Evolutionary conservation across 129 eudicot species (phyloP), one percentile per base, ranked within the genome.

Genomic region (Solidago caesia): DNA sequence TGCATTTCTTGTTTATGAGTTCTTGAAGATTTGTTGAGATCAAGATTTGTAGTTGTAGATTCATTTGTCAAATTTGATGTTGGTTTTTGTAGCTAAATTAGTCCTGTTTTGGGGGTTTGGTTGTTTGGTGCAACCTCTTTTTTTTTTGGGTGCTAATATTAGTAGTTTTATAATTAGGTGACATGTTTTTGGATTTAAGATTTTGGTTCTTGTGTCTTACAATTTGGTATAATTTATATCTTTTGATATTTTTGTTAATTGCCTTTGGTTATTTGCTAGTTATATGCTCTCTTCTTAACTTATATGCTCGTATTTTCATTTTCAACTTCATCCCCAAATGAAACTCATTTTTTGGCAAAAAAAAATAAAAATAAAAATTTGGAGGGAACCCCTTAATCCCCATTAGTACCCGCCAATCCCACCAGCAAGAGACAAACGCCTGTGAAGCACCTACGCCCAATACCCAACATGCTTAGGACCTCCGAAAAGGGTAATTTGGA

Each of bases 181-280:
- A 56, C 83, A 72, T 74, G 73, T 79, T 65, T 21, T 79, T 65
- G 53, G 55, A 72, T 64, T 44, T 48, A 77, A 69, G 45, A 64
- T n/a, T 63, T 71, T 43, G 13, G 39, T 57, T 79, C 44, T n/a
- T 64, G 53, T 79, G 70, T 79, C 83, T 65, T 41, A 57, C 83
- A 72, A 11, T 72, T 72, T 66, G 74, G 15, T 21, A 21, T 21
- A 21, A 21, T 21, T 21, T 21, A 21, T 21, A 21, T 21, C 21
- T 21, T 21, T 21, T 21, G 21, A 21, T 21, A 21, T 21, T 21
- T 21, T 21, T 21, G 21, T 21, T 21, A 21, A 21, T 21, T 21
- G 0, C 21, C 21, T 21, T 21, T 21, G 21, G 21, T 21, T 21
- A 0, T 21, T 21, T 21, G 21, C 21, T 21, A 21, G 21, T 21